phyloP scores from a whole-genome alignment of 345 rosid species.

The Eucalyptus tenuipes region DNA sequence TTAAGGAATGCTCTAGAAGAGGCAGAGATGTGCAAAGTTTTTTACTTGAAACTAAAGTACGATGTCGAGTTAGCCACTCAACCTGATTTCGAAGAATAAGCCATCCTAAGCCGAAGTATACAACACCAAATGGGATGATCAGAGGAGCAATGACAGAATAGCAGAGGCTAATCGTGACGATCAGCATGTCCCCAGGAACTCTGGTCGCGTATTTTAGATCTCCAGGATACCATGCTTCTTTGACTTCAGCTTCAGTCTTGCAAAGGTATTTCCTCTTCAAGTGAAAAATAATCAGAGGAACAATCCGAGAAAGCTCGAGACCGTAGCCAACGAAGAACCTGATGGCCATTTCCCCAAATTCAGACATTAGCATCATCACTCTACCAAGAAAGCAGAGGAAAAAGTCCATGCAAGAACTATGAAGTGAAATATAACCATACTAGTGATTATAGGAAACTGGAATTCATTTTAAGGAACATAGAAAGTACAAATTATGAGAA shows the following conservation, averaged over 20 bases:
- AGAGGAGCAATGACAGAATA: slow-evolving; percentile 83
- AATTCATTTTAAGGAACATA: neutral
- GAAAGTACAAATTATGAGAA: neutral
- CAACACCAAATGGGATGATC: slow-evolving; percentile 60
- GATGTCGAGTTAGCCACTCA: neutral
- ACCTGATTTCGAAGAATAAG: slow-evolving; percentile 89
- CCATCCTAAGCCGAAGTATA: slow-evolving; percentile 82
- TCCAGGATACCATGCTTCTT: slow-evolving; percentile 83
- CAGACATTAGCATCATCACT: neutral
- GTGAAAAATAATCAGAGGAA: slow-evolving; percentile 76
- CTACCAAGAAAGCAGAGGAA: neutral
- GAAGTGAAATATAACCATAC: neutral
- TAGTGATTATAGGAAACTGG: neutral
- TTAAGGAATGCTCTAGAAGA: neutral
- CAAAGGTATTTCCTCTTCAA: slow-evolving; percentile 80
- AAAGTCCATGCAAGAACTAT: neutral
- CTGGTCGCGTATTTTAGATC: slow-evolving; percentile 63
- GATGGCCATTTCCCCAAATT: neutral
- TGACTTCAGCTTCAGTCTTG: slow-evolving; percentile 79
- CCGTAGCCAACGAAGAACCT: slow-evolving; percentile 92
- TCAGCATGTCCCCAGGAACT: slow-evolving; percentile 67
- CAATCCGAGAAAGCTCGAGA: slow-evolving; percentile 77
- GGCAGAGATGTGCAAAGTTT: neutral
- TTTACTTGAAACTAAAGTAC: neutral
- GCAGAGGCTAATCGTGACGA: slow-evolving; percentile 60